These are phyloP conservation scores for Carallia brachiata DNA, from an alignment of 345 rosid species.

Conservation along the genomic window DNA sequence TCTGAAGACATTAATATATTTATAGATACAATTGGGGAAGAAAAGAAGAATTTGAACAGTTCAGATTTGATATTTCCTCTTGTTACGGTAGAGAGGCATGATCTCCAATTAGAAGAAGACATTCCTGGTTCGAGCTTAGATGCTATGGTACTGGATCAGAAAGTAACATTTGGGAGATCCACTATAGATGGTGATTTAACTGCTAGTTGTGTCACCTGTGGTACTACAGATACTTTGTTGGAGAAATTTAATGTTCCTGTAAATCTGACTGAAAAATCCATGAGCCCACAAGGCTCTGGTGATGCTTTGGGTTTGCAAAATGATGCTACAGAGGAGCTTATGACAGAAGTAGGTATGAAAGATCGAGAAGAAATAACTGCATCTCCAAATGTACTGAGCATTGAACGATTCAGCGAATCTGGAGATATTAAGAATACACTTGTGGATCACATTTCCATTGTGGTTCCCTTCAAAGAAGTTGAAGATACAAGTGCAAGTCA, in stretches of 20 bases:
- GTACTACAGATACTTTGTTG: constrained; percentile 2
- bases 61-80: constrained; percentile 6
- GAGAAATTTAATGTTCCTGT: constrained; percentile 10
- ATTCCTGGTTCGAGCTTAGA: constrained; percentile 24
- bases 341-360: constrained; percentile 15
- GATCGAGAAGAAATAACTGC: constrained; percentile 19
- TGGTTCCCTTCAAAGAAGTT: background rate
- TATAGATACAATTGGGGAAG: constrained; percentile 15
- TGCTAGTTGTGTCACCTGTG: constrained; percentile 5
- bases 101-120: constrained; percentile 24
- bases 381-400: constrained; percentile 21
- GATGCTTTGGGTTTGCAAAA: constrained; percentile 17
- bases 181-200: constrained; percentile 17
- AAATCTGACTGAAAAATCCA: constrained; percentile 20
- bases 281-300: constrained; percentile 18
- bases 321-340: constrained; percentile 13
- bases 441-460: constrained; percentile 22
- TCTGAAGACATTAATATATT: constrained; percentile 25
- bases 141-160: constrained; percentile 24
- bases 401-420: constrained; percentile 30
- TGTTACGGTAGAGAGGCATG: constrained; percentile 10
- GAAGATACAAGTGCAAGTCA: constrained; percentile 13
- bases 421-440: constrained; percentile 12
- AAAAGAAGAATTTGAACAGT: constrained; percentile 10
- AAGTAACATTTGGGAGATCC: constrained; percentile 14